These are phyloP conservation scores for Globisporangium lucens DNA, from an alignment of 352 stramenopile genomes.

Conservation along the genomic window DNA sequence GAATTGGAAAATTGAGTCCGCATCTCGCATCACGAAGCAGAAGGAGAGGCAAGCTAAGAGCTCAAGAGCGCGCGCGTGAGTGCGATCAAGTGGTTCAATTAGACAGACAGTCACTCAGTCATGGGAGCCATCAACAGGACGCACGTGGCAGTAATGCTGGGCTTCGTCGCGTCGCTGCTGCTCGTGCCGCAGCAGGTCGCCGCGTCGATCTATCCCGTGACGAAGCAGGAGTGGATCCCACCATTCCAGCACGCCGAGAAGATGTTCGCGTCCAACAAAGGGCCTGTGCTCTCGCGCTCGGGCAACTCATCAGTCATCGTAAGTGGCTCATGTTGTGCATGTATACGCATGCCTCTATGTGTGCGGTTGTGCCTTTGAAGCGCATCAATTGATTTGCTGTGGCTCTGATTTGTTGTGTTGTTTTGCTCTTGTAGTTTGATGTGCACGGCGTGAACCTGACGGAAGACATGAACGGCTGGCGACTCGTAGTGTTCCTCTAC, in stretches of 20 bases:
- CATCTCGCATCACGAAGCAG: not conserved
- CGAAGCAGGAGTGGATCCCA: slow-evolving; percentile 70
- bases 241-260: slow-evolving; percentile 85
- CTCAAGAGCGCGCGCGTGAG: not conserved
- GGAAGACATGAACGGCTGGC: slow-evolving; percentile 58
- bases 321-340: slow-evolving; percentile 3
- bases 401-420: not conserved
- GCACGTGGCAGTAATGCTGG: not conserved
- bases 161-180: not conserved
- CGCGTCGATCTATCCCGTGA: slow-evolving; percentile 72
- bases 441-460: slow-evolving; percentile 75
- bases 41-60: not conserved
- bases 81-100: not conserved
- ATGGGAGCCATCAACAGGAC: slow-evolving; percentile 7
- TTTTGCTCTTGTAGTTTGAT: slow-evolving; percentile 34
- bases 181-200: not conserved
- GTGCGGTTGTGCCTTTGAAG: slow-evolving; percentile 2
- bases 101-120: not conserved
- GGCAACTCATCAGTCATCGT: slow-evolving; percentile 70
- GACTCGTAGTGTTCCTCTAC: slow-evolving; percentile 81
- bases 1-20: not conserved
- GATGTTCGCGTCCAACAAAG: slow-evolving; percentile 74
- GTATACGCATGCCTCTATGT: not conserved
- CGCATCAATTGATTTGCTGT: not conserved
- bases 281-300: slow-evolving; percentile 54